A percentile compares a stretch with the other conserved stretches of the same genome.
Evolutionary conservation across 495 filamentous ascomycete species (phyloP).

Genomic region (Polyplosphaeria fusca): DNA sequence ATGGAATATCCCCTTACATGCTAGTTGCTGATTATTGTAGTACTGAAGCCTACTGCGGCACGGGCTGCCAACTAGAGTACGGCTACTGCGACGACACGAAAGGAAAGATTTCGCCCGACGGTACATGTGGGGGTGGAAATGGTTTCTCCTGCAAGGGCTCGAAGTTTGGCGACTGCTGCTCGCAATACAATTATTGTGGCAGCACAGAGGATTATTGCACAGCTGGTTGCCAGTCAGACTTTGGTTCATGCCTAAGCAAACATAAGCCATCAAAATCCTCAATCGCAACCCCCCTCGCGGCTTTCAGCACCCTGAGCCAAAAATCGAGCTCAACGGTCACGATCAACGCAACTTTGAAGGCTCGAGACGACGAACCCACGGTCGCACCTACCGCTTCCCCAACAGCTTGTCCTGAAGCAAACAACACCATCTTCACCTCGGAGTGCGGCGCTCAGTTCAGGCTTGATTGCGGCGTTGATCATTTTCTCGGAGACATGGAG

Average conservation of each 20-base stretch:
- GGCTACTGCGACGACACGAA: slow-evolving; percentile 18
- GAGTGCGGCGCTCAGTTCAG: slow-evolving; percentile 23
- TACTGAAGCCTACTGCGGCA: slow-evolving; percentile 11
- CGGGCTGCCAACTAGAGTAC: slow-evolving; percentile 20
- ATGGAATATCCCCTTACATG: not conserved
- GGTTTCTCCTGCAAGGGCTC: slow-evolving; percentile 18
- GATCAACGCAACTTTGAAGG: not conserved
- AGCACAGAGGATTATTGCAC: not conserved
- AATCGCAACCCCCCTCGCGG: not conserved
- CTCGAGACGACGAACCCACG: no score
- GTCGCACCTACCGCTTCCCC: not conserved
- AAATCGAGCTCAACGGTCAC: not conserved
- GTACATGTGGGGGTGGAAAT: slow-evolving; percentile 9
- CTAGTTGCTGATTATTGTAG: not conserved
- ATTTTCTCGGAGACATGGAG: slow-evolving; percentile 7
- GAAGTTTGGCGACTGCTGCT: slow-evolving; percentile 21
- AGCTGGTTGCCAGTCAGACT: not conserved
- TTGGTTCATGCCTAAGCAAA: not conserved
- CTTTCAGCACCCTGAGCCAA: not conserved
- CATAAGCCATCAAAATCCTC: not conserved
- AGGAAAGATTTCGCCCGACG: slow-evolving; percentile 13
- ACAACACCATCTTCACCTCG: slow-evolving; percentile 13
- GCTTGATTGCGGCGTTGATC: slow-evolving; percentile 18
- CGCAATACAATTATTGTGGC: slow-evolving; percentile 25
- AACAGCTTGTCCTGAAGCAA: slow-evolving; percentile 3